Percentiles rank a stretch among this genome's conserved stretches.
Evolutionary conservation across 2,329 filamentous ascomycete species (phyloP).

Genomic region (Venturia asperata): DNA sequence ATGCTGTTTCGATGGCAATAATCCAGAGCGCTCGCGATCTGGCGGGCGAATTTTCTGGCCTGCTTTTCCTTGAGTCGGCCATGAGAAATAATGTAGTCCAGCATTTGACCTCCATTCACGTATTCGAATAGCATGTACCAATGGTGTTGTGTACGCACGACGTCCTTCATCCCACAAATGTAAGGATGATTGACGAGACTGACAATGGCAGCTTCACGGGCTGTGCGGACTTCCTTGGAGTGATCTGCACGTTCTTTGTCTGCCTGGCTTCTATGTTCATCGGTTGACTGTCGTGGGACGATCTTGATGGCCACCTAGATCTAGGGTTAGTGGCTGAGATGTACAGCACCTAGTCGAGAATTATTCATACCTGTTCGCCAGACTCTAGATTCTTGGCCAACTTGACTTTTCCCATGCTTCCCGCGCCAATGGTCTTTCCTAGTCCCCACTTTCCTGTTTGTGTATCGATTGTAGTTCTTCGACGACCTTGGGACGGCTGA

Average conservation of each 20-base stretch:
- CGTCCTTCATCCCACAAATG: constrained; percentile 91
- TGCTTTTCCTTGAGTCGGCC: constrained; percentile 97
- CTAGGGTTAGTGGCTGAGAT: neutral
- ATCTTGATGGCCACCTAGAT: constrained; percentile 90
- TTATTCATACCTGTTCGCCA: constrained; percentile 68
- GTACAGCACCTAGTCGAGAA: constrained; percentile 21
- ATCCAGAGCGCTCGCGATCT: constrained; percentile 93
- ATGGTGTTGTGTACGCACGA: constrained; percentile 91
- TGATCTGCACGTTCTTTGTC: constrained; percentile 88
- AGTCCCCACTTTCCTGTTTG: constrained; percentile 86
- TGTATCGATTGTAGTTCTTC: constrained; percentile 78
- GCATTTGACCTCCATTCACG: constrained; percentile 97
- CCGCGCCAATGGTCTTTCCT: constrained; percentile 93
- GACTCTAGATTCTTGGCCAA: constrained; percentile 84
- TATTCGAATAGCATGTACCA: constrained; percentile 99
- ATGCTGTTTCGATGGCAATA: constrained; percentile 98
- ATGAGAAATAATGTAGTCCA: constrained; percentile 99
- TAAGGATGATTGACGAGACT: constrained; percentile 90
- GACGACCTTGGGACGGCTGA: constrained; percentile 25
- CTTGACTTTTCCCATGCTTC: constrained; percentile 99
- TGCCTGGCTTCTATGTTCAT: constrained; percentile 65
- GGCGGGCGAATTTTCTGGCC: constrained; percentile 91
- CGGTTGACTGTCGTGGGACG: constrained; percentile 80
- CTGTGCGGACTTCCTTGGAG: constrained; percentile 92
- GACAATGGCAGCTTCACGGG: constrained; percentile 91